phyloP scores from a whole-genome alignment of 768 basidiomycete genomes.

The Fomitopsis serialis region DNA sequence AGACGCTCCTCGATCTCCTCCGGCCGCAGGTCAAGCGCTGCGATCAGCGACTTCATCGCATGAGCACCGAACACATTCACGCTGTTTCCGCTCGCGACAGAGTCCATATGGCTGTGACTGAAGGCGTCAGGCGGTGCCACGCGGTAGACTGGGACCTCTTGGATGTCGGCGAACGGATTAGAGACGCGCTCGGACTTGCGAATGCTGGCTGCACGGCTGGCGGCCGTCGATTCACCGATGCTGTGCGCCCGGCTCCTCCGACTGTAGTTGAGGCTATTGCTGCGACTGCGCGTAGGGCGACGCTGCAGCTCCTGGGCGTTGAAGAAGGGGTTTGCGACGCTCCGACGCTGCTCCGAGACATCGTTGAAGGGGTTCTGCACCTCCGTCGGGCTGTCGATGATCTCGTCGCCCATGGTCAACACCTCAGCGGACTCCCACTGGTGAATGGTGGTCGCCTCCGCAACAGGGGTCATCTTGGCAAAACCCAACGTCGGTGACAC shows the following conservation, averaged over 20 bases:
- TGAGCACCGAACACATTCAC: slow-evolving; percentile 30
- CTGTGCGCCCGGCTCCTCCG: slow-evolving; percentile 13
- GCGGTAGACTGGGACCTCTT: slow-evolving; percentile 13
- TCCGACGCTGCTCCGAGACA: slow-evolving; percentile 27
- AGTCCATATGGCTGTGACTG: slow-evolving; percentile 21
- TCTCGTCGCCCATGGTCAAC: slow-evolving; percentile 35
- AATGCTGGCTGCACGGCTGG: not conserved
- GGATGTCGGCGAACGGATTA: slow-evolving; percentile 41
- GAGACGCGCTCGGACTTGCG: slow-evolving; percentile 7
- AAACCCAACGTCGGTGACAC: slow-evolving; percentile 45
- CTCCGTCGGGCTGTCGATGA: slow-evolving; percentile 20
- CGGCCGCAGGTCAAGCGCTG: slow-evolving; percentile 50
- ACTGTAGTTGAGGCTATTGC: slow-evolving; percentile 17
- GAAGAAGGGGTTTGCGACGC: slow-evolving; percentile 40
- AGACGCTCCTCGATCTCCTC: slow-evolving; percentile 44
- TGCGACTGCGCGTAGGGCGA: slow-evolving; percentile 17
- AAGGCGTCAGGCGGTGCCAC: slow-evolving; percentile 27
- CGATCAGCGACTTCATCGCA: slow-evolving; percentile 61
- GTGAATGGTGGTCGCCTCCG: slow-evolving; percentile 44
- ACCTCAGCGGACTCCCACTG: slow-evolving; percentile 71
- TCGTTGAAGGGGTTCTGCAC: slow-evolving; percentile 30
- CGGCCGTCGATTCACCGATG: slow-evolving; percentile 6
- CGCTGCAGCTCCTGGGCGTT: slow-evolving; percentile 29
- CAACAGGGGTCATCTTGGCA: slow-evolving; percentile 59
- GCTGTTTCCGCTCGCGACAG: slow-evolving; percentile 33